These are phyloP conservation scores for Ottelia alismoides DNA, from an alignment of 106 monocot genomes.

Conservation along the genomic window DNA sequence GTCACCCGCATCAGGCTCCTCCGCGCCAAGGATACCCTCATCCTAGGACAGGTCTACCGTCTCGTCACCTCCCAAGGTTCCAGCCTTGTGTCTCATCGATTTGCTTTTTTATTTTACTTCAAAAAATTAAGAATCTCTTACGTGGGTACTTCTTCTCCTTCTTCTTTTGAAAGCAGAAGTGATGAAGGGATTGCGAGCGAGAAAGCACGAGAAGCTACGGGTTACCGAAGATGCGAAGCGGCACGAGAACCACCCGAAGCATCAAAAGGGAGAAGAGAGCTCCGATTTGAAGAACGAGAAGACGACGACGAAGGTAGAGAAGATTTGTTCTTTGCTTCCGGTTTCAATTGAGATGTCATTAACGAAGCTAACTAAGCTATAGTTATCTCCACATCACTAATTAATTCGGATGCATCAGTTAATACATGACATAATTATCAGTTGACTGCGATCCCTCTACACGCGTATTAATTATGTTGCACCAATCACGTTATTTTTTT, in stretches of 20 bases:
- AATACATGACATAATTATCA: no score
- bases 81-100: neutral
- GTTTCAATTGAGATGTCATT: no score
- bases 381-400: no score
- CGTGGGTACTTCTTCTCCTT: no score
- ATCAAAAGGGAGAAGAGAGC: neutral
- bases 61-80: slow-evolving; percentile 30
- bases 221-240: slow-evolving; percentile 14
- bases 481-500: neutral
- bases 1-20: slow-evolving; percentile 18
- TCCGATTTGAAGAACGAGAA: neutral
- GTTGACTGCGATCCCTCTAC: neutral
- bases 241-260: slow-evolving; percentile 7
- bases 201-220: slow-evolving; percentile 52
- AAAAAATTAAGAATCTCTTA: no score
- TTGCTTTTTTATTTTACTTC: neutral
- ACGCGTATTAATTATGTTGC: no score
- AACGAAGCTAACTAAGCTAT: no score
- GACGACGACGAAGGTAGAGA: slow-evolving; percentile 2
- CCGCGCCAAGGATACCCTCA: slow-evolving; percentile 22
- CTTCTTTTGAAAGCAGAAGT: slow-evolving; percentile 33
- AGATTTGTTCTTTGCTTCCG: slow-evolving; percentile 3
- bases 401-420: no score
- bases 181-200: slow-evolving; percentile 38
- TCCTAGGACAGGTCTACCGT: slow-evolving; percentile 28